Evolutionary conservation across 1,284 basidiomycete species (phyloP).

Genomic region (Microbotryum lychnidis-dioicae): DNA sequence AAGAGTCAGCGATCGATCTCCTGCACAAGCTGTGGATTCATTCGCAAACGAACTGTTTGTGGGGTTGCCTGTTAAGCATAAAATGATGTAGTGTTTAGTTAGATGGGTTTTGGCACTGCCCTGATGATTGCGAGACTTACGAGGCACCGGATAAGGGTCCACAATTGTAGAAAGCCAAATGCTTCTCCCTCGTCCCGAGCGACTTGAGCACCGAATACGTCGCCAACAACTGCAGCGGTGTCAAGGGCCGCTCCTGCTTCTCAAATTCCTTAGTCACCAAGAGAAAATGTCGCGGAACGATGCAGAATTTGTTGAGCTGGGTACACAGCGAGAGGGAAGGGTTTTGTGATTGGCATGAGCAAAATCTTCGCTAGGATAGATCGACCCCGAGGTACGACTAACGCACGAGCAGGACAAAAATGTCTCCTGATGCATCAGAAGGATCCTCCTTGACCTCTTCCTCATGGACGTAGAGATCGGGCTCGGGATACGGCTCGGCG

Average conservation of each 20-base stretch:
- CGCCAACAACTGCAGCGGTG: slow-evolving; percentile 30
- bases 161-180: slow-evolving; percentile 34
- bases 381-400: background rate
- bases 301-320: slow-evolving; percentile 37
- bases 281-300: slow-evolving; percentile 35
- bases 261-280: slow-evolving; percentile 35
- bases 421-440: slow-evolving; percentile 18
- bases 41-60: slow-evolving; percentile 29
- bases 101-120: too few species aligned
- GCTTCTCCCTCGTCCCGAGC: slow-evolving; percentile 25
- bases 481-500: slow-evolving; percentile 20
- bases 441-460: slow-evolving; percentile 26
- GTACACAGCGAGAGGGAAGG: background rate
- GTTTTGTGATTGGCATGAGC: background rate
- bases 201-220: slow-evolving; percentile 31
- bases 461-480: slow-evolving; percentile 23
- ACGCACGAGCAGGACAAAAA: slow-evolving; percentile 21
- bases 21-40: background rate
- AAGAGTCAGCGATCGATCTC: background rate
- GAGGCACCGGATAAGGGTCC: slow-evolving; percentile 28
- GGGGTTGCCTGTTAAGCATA: slow-evolving; percentile 21
- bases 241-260: slow-evolving; percentile 31
- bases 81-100: background rate
- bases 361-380: background rate
- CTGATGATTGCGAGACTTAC: background rate